Conservation (phyloP, 495 filamentous ascomycete genomes). For the Chlorociboria aeruginascens region DNA sequence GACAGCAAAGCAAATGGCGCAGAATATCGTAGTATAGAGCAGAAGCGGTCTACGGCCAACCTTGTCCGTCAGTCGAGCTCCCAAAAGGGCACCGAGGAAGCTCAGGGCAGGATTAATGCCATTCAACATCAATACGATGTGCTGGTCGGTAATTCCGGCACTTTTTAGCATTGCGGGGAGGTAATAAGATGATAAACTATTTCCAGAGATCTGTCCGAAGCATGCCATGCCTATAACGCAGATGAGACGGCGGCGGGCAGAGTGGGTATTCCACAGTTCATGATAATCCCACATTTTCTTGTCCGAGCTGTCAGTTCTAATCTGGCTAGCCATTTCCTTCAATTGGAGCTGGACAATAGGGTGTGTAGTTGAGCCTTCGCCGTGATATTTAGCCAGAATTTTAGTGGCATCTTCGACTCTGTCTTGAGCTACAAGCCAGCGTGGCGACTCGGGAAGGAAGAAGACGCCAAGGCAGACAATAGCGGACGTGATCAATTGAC, state of each 20-base stretch:
- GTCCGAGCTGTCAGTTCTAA: constrained; percentile 33
- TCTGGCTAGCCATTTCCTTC: constrained; percentile 33
- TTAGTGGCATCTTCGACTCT: constrained; percentile 21
- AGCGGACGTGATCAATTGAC: constrained; percentile 24
- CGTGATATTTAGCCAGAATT: constrained; percentile 34
- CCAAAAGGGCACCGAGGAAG: constrained; percentile 38
- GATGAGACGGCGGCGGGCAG: constrained; percentile 29
- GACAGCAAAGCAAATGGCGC: constrained; percentile 36
- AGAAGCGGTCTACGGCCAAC: constrained; percentile 49
- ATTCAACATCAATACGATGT: background rate
- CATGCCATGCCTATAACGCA: constrained; percentile 34
- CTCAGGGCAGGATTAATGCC: constrained; percentile 25
- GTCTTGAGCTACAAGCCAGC: constrained; percentile 21
- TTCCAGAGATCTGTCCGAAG: constrained; percentile 53
- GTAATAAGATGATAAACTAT: constrained; percentile 42
- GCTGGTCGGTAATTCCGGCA: constrained; percentile 37
- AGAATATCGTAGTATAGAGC: constrained; percentile 38
- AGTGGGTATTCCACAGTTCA: constrained; percentile 34
- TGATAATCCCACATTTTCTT: constrained; percentile 48
- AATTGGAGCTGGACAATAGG: constrained; percentile 33
- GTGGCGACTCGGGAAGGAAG: constrained; percentile 23
- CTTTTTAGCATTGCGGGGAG: constrained; percentile 40
- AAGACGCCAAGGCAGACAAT: constrained; percentile 5
- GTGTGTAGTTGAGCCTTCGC: constrained; percentile 18
- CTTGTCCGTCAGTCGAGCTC: constrained; percentile 42